Base-by-base conservation (phyloP, 2,329 filamentous ascomycete genomes). In the Claviceps purpurea region DNA sequence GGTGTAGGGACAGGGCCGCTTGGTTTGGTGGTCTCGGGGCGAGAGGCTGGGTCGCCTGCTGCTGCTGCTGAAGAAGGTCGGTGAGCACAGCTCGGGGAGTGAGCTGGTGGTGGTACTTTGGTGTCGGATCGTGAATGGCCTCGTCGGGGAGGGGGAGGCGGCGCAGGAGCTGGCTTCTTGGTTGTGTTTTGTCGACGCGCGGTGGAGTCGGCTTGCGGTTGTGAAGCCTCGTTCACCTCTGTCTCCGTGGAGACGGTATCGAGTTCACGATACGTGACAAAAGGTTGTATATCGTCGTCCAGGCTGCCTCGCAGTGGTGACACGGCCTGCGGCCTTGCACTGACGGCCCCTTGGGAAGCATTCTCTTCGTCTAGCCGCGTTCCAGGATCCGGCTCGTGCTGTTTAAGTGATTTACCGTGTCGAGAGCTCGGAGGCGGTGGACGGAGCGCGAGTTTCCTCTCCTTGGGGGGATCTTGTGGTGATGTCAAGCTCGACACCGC, bases 341-440 rank as follows among this genome's bases (percentile, higher is more conserved):
- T n/a, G 16, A 20, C 5, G 13, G 1, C 16, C 7, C 37, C 39
- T 20, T 26, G 7, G 18, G 40, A n/a, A n/a, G 10, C 41, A 22
- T 52, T 34, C 13, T 41, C 38, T 16, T 18, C 47, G 20, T 47
- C 43, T 8, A 10, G 42, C 24, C 24, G n/a, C 24, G 16, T 24
- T 22, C 47, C 37, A 5, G 24, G 18, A 11, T 10, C 20, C 5
- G 43, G 5, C 43, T 40, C 24, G 20, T 53, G 45, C 18, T 51
- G 65, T 57, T 75, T 80, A 57, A 91, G 85, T 18, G 83, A 74
- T 65, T 85, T 90, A 4, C 88, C 88, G 68, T 90, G 86, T 51
- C 86, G 80, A 50, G 85, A 89, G 62, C 78, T 88, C 34, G 46
- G 46, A 1, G 46, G 14, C 11, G 75, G 75, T 22, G 86, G 86